Conservation (phyloP, 2,329 filamentous ascomycete species). For the Phialophora tarda region DNA sequence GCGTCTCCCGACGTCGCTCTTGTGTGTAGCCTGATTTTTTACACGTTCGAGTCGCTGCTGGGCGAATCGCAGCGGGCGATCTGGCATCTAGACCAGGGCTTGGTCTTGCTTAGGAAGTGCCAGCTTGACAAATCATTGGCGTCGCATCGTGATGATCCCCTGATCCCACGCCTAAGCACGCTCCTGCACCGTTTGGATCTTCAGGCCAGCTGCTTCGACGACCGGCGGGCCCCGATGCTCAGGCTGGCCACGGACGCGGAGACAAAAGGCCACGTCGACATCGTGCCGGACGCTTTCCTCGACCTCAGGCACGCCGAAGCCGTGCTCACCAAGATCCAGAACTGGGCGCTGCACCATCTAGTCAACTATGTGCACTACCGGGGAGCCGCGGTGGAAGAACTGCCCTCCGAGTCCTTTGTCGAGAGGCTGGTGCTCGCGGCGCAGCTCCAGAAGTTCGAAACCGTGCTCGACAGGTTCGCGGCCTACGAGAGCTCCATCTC, state of each 20-base stretch:
- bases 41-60: constrained; percentile 40
- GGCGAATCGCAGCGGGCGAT: constrained; percentile 39
- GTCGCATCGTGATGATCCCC: constrained; percentile 17
- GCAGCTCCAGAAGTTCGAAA: constrained; percentile 9
- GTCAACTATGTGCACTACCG: constrained; percentile 28
- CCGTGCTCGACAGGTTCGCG: constrained; percentile 5
- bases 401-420: constrained; percentile 21
- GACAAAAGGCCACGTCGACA: constrained; percentile 5
- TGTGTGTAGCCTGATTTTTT: constrained; percentile 41
- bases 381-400: constrained; percentile 8
- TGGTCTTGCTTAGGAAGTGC: constrained; percentile 36
- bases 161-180: constrained; percentile 22
- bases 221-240: constrained; percentile 27
- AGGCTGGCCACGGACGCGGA: constrained; percentile 24
- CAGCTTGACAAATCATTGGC: constrained; percentile 16
- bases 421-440: constrained; percentile 2
- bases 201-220: constrained; percentile 39
- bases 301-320: constrained; percentile 30
- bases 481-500: constrained; percentile 1
- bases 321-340: constrained; percentile 37
- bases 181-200: constrained; percentile 38
- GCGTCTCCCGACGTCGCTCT: constrained; percentile 39
- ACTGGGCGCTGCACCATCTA: constrained; percentile 39
- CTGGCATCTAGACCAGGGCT: constrained; percentile 40
- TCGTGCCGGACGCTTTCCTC: constrained; percentile 15